Conservation (phyloP, 306 rosid genomes). For the Acacia confusa region DNA sequence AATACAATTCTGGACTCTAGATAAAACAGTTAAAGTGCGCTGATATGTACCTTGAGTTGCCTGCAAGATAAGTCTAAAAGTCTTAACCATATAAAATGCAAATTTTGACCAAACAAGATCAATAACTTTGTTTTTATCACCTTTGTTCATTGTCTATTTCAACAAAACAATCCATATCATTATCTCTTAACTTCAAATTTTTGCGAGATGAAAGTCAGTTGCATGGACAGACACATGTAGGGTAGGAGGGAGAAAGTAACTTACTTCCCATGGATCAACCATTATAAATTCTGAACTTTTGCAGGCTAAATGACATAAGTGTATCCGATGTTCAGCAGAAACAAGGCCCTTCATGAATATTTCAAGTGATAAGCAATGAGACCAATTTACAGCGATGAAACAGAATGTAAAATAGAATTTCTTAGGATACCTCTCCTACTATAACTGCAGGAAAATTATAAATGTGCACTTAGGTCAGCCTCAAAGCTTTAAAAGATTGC, state of each 20-base stretch:
- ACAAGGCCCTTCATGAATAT: conserved; percentile 55
- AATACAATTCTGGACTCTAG: conserved; percentile 60
- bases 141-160: not conserved
- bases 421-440: conserved; percentile 1
- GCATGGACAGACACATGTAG: not conserved
- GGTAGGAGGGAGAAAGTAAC: conserved; percentile 4
- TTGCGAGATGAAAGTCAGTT: conserved; percentile 5
- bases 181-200: conserved; percentile 5
- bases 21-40: conserved; percentile 64
- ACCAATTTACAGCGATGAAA: conserved; percentile 13
- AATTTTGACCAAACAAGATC: conserved; percentile 18
- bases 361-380: conserved; percentile 25
- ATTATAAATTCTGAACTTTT: conserved; percentile 74
- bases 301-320: conserved; percentile 68
- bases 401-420: conserved; percentile 13
- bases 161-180: not conserved
- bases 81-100: conserved; percentile 20
- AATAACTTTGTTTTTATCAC: not conserved
- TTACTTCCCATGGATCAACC: conserved; percentile 99
- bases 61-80: conserved; percentile 42
- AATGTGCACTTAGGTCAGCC: not conserved
- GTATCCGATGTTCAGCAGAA: conserved; percentile 75
- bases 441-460: conserved; percentile 2
- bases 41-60: conserved; percentile 75
- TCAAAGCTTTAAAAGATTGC: conserved; percentile 10